Percentiles rank a stretch among this genome's conserved stretches.
Evolutionary conservation across 164 flowering plant species (phyloP).

Genomic region (Vitis cinerea): DNA sequence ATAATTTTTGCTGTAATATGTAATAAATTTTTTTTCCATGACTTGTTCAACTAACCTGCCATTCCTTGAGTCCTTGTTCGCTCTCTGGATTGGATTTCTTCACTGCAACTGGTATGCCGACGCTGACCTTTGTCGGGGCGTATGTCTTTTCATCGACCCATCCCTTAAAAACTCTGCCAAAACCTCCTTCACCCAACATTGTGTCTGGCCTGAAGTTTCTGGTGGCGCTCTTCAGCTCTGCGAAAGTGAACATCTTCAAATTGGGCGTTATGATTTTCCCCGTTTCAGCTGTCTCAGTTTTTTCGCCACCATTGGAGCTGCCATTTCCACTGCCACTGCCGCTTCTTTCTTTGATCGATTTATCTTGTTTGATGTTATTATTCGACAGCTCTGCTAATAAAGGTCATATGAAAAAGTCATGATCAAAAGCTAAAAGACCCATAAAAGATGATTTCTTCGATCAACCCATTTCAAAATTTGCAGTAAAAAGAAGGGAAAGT

Average conservation of each 20-base stretch:
- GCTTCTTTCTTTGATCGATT: too few relatives aligned
- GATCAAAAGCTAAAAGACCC: neutral
- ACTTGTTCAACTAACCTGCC: conserved; percentile 38
- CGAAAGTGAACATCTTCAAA: conserved; percentile 29
- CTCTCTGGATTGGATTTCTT: conserved; percentile 54
- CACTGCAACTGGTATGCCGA: conserved; percentile 59
- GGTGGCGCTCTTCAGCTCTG: conserved; percentile 52
- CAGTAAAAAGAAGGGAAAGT: too few relatives aligned
- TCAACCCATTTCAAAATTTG: neutral
- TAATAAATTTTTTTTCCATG: too few relatives aligned
- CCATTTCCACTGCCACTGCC: neutral
- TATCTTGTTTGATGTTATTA: neutral
- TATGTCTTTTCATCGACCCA: conserved; percentile 48
- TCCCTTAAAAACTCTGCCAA: conserved; percentile 63
- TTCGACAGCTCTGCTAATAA: conserved; percentile 1
- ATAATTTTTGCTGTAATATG: too few relatives aligned
- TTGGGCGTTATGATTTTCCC: neutral
- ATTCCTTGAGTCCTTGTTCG: conserved; percentile 48
- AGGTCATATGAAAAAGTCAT: neutral
- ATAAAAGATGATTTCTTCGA: neutral
- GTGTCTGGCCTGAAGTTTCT: conserved; percentile 56
- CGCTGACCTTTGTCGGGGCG: conserved; percentile 43
- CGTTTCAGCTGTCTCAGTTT: neutral
- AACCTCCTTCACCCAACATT: conserved; percentile 60
- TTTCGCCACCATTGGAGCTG: neutral